These are phyloP conservation scores for Schizophyllum commune DNA, from an alignment of 1,284 basidiomycete species.

Conservation along the genomic window DNA sequence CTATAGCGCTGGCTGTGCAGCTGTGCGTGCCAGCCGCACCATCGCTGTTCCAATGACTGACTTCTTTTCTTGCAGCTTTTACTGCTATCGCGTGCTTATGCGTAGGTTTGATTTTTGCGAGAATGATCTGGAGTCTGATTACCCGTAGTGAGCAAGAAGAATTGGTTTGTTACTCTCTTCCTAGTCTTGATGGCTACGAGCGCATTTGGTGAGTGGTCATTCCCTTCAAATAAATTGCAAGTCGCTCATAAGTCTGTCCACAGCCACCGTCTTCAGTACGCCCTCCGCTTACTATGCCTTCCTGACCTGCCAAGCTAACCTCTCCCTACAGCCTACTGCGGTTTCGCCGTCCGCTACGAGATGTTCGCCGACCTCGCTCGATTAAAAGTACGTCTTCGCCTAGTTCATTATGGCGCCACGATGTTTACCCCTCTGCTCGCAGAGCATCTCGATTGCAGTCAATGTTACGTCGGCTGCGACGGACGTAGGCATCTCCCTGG, in stretches of 20 bases:
- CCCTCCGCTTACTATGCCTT: neutral
- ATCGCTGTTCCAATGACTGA: neutral
- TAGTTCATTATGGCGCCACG: neutral
- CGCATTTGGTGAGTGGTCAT: neutral
- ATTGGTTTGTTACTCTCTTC: neutral
- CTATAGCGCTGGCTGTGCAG: neutral
- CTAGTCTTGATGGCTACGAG: neutral
- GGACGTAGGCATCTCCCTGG: conserved; percentile 10
- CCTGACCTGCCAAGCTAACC: neutral
- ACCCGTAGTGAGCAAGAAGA: neutral
- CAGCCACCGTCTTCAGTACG: neutral
- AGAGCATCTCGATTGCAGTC: conserved; percentile 13
- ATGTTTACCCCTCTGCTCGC: neutral
- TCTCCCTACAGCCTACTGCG: neutral
- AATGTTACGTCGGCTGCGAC: conserved; percentile 12
- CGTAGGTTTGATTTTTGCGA: neutral
- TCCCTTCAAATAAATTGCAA: neutral
- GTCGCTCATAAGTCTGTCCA: neutral
- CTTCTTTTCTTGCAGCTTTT: neutral
- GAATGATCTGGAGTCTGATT: neutral
- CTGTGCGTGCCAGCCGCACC: neutral
- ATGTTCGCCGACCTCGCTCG: conserved; percentile 9
- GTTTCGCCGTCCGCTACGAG: neutral
- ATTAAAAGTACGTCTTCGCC: conserved; percentile 6
- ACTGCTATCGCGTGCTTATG: neutral